phyloP scores from a whole-genome alignment of 768 basidiomycete species.

The Boletus rubroflammeus region DNA sequence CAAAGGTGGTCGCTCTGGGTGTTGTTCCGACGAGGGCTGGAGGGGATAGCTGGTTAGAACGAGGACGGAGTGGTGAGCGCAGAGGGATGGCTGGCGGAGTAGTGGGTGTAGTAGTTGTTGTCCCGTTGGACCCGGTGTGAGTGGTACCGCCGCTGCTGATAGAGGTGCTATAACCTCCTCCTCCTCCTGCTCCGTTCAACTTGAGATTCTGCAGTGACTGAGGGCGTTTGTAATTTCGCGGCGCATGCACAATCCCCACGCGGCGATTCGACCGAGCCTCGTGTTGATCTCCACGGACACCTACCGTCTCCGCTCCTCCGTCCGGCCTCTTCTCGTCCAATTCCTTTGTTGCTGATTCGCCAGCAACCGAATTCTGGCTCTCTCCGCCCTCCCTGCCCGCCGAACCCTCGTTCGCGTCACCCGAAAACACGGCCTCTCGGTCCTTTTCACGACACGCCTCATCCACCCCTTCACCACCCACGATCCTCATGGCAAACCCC shows the following conservation, averaged over 20 bases:
- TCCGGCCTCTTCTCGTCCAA: neutral
- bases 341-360: conserved; percentile 7
- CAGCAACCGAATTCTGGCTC: neutral
- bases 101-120: neutral
- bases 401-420: conserved; percentile 17
- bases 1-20: conserved; percentile 5
- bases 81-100: conserved; percentile 29
- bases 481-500: conserved; percentile 24
- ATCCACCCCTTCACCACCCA: conserved; percentile 21
- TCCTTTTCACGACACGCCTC: conserved; percentile 20
- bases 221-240: conserved; percentile 35
- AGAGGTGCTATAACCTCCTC: conserved; percentile 10
- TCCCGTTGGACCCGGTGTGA: conserved; percentile 8
- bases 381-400: conserved; percentile 3
- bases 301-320: conserved; percentile 19
- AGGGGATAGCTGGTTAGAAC: neutral
- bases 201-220: conserved; percentile 29
- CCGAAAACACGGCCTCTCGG: conserved; percentile 21
- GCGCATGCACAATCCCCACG: conserved; percentile 40
- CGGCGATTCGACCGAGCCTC: conserved; percentile 41
- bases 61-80: conserved; percentile 31
- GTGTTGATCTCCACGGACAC: conserved; percentile 22
- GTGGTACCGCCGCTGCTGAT: conserved; percentile 8
- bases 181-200: conserved; percentile 6
- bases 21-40: conserved; percentile 15